Evolutionary conservation across 2,329 filamentous ascomycete species (phyloP).

Genomic region (Arthroderma sp.): DNA sequence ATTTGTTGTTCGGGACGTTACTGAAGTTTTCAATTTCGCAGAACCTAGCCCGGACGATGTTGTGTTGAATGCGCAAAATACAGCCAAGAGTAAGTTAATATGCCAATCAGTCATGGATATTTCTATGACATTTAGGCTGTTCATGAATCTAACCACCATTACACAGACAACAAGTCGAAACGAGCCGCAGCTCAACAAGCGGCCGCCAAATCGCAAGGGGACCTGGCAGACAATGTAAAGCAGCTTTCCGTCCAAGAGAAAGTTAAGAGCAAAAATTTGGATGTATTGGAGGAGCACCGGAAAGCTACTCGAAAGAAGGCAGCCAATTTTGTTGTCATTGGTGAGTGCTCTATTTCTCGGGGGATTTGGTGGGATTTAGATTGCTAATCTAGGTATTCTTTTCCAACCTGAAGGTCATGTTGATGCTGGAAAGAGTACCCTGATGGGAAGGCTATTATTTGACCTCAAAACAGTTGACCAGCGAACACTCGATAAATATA

Average conservation of each 20-base stretch:
- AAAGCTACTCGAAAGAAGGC: slow-evolving; percentile 63
- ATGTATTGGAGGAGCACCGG: slow-evolving; percentile 70
- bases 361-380: slow-evolving; percentile 7
- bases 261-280: slow-evolving; percentile 60
- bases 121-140: background rate
- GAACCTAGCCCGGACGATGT: slow-evolving; percentile 85
- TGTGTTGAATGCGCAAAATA: slow-evolving; percentile 66
- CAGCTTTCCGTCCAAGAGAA: slow-evolving; percentile 39
- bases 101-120: background rate
- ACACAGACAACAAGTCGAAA: slow-evolving; percentile 33
- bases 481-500: slow-evolving; percentile 74
- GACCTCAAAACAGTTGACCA: slow-evolving; percentile 82
- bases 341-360: slow-evolving; percentile 30
- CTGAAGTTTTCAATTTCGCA: slow-evolving; percentile 50
- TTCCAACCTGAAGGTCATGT: slow-evolving; percentile 57
- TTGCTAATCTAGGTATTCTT: slow-evolving; percentile 11
- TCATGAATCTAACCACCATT: slow-evolving; percentile 21
- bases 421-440: slow-evolving; percentile 91
- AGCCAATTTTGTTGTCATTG: slow-evolving; percentile 85
- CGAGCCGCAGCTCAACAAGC: slow-evolving; percentile 23
- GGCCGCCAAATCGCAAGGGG: slow-evolving; percentile 27
- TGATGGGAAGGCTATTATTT: slow-evolving; percentile 88
- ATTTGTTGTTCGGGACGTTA: slow-evolving; percentile 26
- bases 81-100: slow-evolving; percentile 59
- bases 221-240: slow-evolving; percentile 36